Evolutionary conservation across 768 basidiomycete species (phyloP).

Genomic region (Thelephora aurantiotincta): DNA sequence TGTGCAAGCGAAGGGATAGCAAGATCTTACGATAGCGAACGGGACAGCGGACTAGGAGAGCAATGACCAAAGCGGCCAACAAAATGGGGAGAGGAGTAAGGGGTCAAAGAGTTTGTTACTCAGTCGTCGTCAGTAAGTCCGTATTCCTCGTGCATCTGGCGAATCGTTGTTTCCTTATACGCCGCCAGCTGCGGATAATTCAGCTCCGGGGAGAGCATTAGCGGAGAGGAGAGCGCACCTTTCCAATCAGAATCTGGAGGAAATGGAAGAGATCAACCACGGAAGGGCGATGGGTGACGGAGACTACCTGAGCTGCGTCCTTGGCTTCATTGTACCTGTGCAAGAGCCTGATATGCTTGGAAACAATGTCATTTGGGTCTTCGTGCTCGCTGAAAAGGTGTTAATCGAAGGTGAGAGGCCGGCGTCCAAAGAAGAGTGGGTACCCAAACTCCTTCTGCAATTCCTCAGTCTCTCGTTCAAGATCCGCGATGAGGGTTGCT

Average conservation of each 20-base stretch:
- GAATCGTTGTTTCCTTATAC: constrained; percentile 52
- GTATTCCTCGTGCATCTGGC: constrained; percentile 62
- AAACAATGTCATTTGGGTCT: constrained; percentile 45
- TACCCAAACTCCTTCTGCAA: constrained; percentile 37
- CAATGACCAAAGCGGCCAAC: not conserved
- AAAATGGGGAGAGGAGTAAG: not conserved
- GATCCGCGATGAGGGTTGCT: constrained; percentile 29
- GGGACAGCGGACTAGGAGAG: not conserved
- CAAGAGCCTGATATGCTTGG: constrained; percentile 53
- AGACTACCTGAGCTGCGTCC: constrained; percentile 59
- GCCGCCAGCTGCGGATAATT: constrained; percentile 43
- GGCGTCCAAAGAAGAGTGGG: not conserved
- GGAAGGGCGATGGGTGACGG: not conserved
- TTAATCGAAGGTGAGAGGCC: not conserved
- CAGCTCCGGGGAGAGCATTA: not conserved
- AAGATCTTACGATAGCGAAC: not conserved
- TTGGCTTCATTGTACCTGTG: constrained; percentile 75
- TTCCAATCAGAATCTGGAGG: constrained; percentile 61
- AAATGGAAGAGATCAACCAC: not conserved
- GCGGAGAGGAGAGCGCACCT: constrained; percentile 25
- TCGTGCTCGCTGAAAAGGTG: constrained; percentile 20
- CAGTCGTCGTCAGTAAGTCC: constrained; percentile 47
- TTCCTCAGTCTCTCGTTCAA: constrained; percentile 33
- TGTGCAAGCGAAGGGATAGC: too few relatives aligned
- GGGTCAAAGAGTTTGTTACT: not conserved